Evolutionary conservation across 2,329 filamentous ascomycete genomes (phyloP), one percentile per base, ranked within the genome.

Genomic region (Ampelomyces quisqualis): DNA sequence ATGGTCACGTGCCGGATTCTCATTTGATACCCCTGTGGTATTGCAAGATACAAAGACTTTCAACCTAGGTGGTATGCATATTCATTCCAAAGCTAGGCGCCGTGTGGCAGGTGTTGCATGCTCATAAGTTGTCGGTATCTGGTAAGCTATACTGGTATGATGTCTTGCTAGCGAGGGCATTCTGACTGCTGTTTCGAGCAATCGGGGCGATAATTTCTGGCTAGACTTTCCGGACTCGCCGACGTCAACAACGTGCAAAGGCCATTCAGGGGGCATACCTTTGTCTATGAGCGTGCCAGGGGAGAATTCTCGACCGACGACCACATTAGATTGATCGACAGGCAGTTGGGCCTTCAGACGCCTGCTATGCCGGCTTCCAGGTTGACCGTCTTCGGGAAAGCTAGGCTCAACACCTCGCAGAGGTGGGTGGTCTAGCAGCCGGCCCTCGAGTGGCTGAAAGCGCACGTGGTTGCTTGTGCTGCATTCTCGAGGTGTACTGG

Each of bases 261-360:
- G n/a, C n/a, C n/a, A n/a, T n/a, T n/a, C n/a, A n/a, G 26, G 26
- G n/a, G 26, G 15, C 26, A 28, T 28, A 28, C 6, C 7, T 3
- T 14, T 14, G n/a, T 14, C 26, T 28, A n/a, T n/a, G n/a, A n/a
- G n/a, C n/a, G 6, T 14, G 4, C 26, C 48, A 32, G 27, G 28
- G n/a, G 22, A 23, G 13, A 21, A 32, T 23, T 30, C 38, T 24
- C 49, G 41, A 17, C 45, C 48, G 32, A 43, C 44, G 32, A 49
- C 21, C n/a, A 51, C 39, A 27, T 43, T 49, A n/a, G n/a, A n/a
- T 24, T 49, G 47, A 46, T 52, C 40, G 29, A 50, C 46, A 47
- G 53, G 57, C n/a, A 58, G 51, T 28, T 35, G 46, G 17, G 35
- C 45, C 22, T 47, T 55, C 24, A 56, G 40, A 17, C 45, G 48